These are phyloP conservation scores for Pseudohalonectria lignicola DNA, from an alignment of 2,329 filamentous ascomycete genomes.

Conservation along the genomic window DNA sequence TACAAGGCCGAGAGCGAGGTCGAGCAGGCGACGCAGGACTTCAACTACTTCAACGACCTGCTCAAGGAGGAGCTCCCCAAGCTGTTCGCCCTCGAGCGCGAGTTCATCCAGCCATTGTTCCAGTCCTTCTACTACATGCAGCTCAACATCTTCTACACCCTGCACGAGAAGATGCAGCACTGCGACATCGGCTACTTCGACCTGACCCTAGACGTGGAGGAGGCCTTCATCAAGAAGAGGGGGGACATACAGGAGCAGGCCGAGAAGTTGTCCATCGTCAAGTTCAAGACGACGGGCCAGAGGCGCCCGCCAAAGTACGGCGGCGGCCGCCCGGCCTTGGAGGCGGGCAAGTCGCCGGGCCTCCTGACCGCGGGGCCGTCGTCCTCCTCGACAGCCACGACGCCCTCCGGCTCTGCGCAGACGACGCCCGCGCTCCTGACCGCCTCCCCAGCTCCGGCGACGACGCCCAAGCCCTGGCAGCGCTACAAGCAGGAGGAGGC, in stretches of 20 bases:
- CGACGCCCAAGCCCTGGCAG: slow-evolving; percentile 12
- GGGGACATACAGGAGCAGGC: slow-evolving; percentile 76
- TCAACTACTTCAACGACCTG: slow-evolving; percentile 95
- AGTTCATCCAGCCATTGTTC: slow-evolving; percentile 95
- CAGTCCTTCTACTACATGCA: slow-evolving; percentile 99
- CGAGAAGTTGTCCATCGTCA: slow-evolving; percentile 76
- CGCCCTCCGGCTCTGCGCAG: slow-evolving; percentile 3
- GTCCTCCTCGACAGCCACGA: slow-evolving; percentile 7
- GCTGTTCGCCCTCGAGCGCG: slow-evolving; percentile 77
- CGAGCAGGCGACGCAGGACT: slow-evolving; percentile 88
- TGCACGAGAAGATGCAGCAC: slow-evolving; percentile 95
- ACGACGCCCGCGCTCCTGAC: not conserved
- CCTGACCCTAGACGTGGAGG: slow-evolving; percentile 79
- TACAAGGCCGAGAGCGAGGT: slow-evolving; percentile 92
- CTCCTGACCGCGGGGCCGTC: slow-evolving; percentile 39
- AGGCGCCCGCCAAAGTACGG: slow-evolving; percentile 48
- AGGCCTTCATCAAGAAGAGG: slow-evolving; percentile 80
- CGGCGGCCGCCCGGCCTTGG: slow-evolving; percentile 43
- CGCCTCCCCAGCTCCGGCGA: slow-evolving; percentile 8
- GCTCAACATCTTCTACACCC: slow-evolving; percentile 95
- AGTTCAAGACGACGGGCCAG: slow-evolving; percentile 81
- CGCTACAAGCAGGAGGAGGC: slow-evolving; percentile 22
- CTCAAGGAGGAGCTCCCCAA: slow-evolving; percentile 93
- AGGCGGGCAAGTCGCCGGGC: slow-evolving; percentile 34
- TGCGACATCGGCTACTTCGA: slow-evolving; percentile 98